Evolutionary conservation across 768 basidiomycete species (phyloP).

Genomic region (Tylopilus subfusipes): DNA sequence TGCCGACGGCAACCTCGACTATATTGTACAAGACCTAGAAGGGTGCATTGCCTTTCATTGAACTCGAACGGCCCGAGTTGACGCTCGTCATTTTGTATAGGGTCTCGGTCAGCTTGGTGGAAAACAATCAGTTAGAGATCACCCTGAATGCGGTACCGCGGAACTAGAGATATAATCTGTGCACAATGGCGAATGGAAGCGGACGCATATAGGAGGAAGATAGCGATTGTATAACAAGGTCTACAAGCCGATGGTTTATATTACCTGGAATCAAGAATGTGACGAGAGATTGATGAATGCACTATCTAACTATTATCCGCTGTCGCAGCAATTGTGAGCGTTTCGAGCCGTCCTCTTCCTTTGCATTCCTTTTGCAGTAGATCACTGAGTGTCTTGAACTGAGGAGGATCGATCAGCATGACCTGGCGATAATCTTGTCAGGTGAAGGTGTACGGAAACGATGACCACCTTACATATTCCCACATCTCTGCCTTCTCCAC

Average conservation of each 20-base stretch:
- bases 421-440: conserved; percentile 48
- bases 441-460: neutral
- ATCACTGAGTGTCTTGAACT: conserved; percentile 87
- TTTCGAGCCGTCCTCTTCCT: conserved; percentile 83
- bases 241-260: neutral
- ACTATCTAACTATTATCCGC: conserved; percentile 30
- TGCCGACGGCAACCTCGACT: conserved; percentile 45
- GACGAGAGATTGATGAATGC: neutral
- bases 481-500: conserved; percentile 78
- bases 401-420: conserved; percentile 88
- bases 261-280: neutral
- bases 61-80: neutral
- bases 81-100: conserved; percentile 5
- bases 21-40: conserved; percentile 65
- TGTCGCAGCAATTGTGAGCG: conserved; percentile 67
- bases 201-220: neutral
- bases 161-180: conserved; percentile 7
- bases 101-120: conserved; percentile 18
- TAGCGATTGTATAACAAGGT: neutral
- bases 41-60: conserved; percentile 40
- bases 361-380: conserved; percentile 89
- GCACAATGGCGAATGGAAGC: neutral
- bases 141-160: conserved; percentile 8
- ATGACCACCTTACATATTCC: conserved; percentile 67
- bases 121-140: conserved; percentile 21